Evolutionary conservation across 2,329 filamentous ascomycete genomes (phyloP), one percentile per base, ranked within the genome.

Genomic region (Exserohilum rostratum): DNA sequence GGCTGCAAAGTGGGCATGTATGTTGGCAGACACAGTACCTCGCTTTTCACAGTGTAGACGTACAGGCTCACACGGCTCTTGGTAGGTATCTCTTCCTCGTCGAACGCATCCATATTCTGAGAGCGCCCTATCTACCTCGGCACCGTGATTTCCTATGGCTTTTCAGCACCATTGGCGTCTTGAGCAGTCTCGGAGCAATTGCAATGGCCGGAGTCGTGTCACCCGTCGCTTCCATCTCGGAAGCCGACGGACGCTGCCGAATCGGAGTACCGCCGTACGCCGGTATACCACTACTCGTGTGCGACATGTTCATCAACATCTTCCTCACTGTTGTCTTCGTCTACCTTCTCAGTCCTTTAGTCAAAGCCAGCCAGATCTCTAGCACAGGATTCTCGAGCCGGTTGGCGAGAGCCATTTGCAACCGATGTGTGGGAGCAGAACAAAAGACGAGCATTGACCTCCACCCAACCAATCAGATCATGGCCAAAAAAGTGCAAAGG

Each of bases 61-160:
- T 2, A 3, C 27, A 18, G 2, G 42, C 27, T 40, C n/a, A 44
- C 12, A 9, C 11, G 22, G 25, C 17, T 15, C 6, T 11, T 4
- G 3, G 3, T 18, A 74, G 73, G 63, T 78, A 79, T 49, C 55
- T 77, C 4, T 78, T 78, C 52, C 68, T 79, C 1, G 68, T 78
- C 20, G 78, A 79, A 53, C 66, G 77, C 20, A 69, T 71, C 9
- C 76, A 78, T 54, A 68, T 70, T 6, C 59, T 79, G 13, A 68
- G 76, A 33, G 63, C 70, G 6, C 67, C 73, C 0, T 70, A 71
- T 52, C 61, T 66, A 33, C 53, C 66, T 2, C 66, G 77, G 17
- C 44, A 54, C 5, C 59, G 63, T 11, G 75, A 78, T 46, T 66
- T 65, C 49, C 50, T 78, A 12, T 79, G 74, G 72, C 34, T 76